Percentiles rank a stretch among this genome's conserved stretches.
Evolutionary conservation across 2,329 filamentous ascomycete species (phyloP).

Genomic region (Pseudogymnoascus sp.): DNA sequence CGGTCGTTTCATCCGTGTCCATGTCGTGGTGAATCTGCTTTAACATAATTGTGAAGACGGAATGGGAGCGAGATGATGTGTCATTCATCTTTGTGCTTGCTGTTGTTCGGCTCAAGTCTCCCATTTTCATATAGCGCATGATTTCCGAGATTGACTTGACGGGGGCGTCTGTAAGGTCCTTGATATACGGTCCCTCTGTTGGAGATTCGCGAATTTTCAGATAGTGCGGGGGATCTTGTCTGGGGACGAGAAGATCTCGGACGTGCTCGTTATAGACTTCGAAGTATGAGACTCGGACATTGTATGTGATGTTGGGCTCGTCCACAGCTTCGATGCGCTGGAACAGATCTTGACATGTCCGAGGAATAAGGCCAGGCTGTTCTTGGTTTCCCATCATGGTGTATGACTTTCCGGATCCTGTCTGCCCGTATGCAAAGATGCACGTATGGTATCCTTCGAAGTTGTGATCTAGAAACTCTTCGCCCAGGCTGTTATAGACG

Average conservation of each 20-base stretch:
- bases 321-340: conserved; percentile 78
- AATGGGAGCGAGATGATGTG: conserved; percentile 90
- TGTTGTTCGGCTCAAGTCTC: conserved; percentile 77
- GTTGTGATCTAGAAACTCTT: conserved; percentile 98
- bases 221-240: conserved; percentile 70
- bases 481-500: conserved; percentile 86
- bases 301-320: conserved; percentile 88
- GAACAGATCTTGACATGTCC: conserved; percentile 93
- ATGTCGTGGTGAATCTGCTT: conserved; percentile 98
- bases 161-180: conserved; percentile 88
- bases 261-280: conserved; percentile 99
- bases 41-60: conserved; percentile 95
- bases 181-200: conserved; percentile 91
- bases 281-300: conserved; percentile 95
- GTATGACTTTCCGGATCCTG: conserved; percentile 94
- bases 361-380: conserved; percentile 82
- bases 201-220: conserved; percentile 96
- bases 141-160: conserved; percentile 84
- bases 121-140: conserved; percentile 79
- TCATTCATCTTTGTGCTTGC: conserved; percentile 99
- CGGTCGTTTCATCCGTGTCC: conserved; percentile 94
- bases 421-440: conserved; percentile 98
- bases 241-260: conserved; percentile 78
- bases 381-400: conserved; percentile 91
- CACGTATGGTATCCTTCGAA: conserved; percentile 99